These are phyloP conservation scores for Thraustochytrium sp. DNA, from an alignment of 352 stramenopile genomes.

Conservation along the genomic window DNA sequence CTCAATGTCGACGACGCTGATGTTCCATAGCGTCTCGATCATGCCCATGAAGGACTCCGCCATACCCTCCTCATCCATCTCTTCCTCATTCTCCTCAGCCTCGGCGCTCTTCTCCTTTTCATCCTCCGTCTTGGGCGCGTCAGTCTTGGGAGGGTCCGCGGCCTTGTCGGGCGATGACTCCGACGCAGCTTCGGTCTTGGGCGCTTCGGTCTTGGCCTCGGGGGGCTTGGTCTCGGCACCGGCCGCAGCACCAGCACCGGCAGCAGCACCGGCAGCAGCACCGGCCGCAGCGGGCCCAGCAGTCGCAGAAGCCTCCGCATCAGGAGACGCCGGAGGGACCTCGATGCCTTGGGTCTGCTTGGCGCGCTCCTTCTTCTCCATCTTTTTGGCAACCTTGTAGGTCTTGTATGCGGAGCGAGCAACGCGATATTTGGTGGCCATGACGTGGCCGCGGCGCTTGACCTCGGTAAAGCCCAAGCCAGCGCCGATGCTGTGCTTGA, in stretches of 20 bases:
- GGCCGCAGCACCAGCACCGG: neutral
- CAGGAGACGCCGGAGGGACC: neutral
- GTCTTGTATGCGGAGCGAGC: constrained; percentile 30
- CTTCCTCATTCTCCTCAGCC: neutral
- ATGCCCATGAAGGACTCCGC: constrained; percentile 47
- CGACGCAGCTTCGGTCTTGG: neutral
- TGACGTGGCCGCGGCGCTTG: constrained; percentile 33
- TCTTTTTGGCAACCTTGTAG: constrained; percentile 42
- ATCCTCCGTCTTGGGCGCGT: neutral
- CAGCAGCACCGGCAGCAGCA: neutral
- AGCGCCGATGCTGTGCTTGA: constrained; percentile 44
- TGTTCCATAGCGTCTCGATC: constrained; percentile 50
- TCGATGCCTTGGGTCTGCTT: neutral
- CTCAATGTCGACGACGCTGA: constrained; percentile 52
- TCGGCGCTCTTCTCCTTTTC: neutral
- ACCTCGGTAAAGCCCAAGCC: constrained; percentile 45
- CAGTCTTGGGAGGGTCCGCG: neutral
- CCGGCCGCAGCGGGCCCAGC: neutral
- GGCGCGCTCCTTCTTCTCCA: constrained; percentile 42
- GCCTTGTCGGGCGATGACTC: neutral
- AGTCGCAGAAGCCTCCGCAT: neutral
- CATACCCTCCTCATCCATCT: constrained; percentile 33
- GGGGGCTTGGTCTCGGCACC: neutral
- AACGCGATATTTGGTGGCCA: constrained; percentile 48
- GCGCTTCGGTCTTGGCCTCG: neutral